These are phyloP conservation scores for Colletotrichum camelliae DNA, from an alignment of 2,329 filamentous ascomycete genomes.

Conservation along the genomic window DNA sequence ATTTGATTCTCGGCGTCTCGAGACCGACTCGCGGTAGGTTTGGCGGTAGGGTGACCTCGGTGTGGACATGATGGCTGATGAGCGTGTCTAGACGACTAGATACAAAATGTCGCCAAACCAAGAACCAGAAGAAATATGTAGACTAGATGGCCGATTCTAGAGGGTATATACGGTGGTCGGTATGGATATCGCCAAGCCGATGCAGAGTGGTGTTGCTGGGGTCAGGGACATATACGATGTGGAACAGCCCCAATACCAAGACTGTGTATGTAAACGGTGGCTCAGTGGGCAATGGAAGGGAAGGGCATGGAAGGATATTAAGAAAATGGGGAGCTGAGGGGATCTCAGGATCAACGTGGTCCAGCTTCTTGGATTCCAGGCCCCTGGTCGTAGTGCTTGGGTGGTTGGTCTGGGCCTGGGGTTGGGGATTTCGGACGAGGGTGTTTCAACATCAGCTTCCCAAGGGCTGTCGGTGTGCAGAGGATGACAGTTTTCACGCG, in stretches of 20 bases:
- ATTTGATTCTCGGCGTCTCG: constrained; percentile 7
- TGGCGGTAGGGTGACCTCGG: constrained; percentile 15
- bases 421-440: constrained; percentile 4
- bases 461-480: neutral
- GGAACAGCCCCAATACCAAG: constrained; percentile 6
- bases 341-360: neutral
- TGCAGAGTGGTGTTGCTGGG: neutral
- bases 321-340: neutral
- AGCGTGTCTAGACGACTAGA: neutral
- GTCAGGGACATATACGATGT: neutral
- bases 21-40: constrained; percentile 6
- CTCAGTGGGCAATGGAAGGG: neutral
- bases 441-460: constrained; percentile 17
- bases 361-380: neutral
- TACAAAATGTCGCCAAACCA: neutral
- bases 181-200: neutral
- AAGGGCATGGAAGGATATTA: neutral
- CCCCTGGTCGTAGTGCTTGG: neutral
- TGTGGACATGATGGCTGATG: constrained; percentile 11
- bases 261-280: neutral
- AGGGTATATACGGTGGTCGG: neutral
- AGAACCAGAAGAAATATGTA: neutral
- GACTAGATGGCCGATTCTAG: neutral
- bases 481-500: neutral
- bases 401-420: neutral